phyloP scores from a whole-genome alignment of 192 early-diverging fungal genomes.

The Tieghemiomyces parasiticus region DNA sequence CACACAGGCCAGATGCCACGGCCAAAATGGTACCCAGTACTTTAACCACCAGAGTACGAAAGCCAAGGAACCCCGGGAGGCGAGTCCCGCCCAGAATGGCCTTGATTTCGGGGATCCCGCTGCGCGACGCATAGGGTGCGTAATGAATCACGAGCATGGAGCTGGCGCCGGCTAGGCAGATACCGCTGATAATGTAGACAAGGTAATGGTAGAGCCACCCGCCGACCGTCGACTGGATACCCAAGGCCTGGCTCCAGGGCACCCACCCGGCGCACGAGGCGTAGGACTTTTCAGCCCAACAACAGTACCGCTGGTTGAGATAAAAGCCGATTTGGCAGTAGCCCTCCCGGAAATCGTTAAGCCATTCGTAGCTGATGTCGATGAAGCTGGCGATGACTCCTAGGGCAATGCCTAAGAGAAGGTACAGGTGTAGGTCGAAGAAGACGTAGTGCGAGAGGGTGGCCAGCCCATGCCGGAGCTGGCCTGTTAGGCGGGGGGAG shows the following conservation, averaged over 20 bases:
- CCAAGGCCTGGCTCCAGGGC: neutral
- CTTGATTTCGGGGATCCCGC: slow-evolving; percentile 72
- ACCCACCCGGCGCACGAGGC: neutral
- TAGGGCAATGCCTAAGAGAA: neutral
- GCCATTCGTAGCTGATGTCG: slow-evolving; percentile 12
- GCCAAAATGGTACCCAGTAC: slow-evolving; percentile 74
- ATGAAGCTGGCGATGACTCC: slow-evolving; percentile 10
- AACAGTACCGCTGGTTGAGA: slow-evolving; percentile 11
- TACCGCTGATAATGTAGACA: neutral
- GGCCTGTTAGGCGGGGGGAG: no score
- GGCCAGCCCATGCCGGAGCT: no score
- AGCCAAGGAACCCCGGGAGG: slow-evolving; percentile 54
- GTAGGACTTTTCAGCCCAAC: slow-evolving; percentile 8
- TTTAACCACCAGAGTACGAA: slow-evolving; percentile 64
- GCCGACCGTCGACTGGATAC: neutral
- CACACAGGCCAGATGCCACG: slow-evolving; percentile 74
- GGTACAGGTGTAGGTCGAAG: neutral
- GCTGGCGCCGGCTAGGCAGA: slow-evolving; percentile 53
- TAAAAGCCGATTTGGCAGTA: slow-evolving; percentile 11
- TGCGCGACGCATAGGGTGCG: slow-evolving; percentile 67
- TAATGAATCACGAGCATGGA: slow-evolving; percentile 61
- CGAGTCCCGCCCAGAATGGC: slow-evolving; percentile 63
- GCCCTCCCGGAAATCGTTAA: slow-evolving; percentile 7
- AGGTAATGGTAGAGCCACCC: slow-evolving; percentile 11
- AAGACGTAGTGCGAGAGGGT: no score